Percentiles rank a stretch among this genome's conserved stretches.
phyloP scores from a whole-genome alignment of 768 basidiomycete genomes.

The Glaciozyma martinii region DNA sequence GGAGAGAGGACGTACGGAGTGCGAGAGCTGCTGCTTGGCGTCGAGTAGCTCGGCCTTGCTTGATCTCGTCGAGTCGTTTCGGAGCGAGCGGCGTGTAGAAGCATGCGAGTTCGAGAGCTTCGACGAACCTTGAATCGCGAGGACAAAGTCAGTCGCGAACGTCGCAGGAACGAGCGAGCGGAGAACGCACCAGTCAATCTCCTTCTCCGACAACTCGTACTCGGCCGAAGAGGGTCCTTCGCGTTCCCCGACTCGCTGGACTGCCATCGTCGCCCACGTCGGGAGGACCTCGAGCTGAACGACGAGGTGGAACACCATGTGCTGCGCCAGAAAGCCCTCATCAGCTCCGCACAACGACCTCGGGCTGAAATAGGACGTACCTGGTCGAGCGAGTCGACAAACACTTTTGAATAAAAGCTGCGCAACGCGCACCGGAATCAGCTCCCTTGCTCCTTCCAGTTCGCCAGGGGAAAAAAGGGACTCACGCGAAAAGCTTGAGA shows the following conservation, averaged over 20 bases:
- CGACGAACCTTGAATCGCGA: conserved; percentile 6
- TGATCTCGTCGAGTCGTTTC: conserved; percentile 15
- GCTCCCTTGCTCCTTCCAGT: no score
- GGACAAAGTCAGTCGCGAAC: no score
- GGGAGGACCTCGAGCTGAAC: no score
- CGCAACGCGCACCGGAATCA: no score
- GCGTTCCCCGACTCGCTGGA: conserved; percentile 16
- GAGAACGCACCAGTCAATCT: conserved; percentile 25
- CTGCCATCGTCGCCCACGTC: conserved; percentile 19
- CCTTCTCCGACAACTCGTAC: conserved; percentile 21
- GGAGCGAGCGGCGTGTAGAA: conserved; percentile 27
- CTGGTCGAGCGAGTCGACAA: conserved; percentile 26
- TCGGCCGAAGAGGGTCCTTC: conserved; percentile 14
- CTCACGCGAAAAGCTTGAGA: conserved; percentile 25
- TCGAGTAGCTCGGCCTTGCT: not conserved
- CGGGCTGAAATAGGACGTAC: no score
- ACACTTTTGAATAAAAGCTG: conserved; percentile 24
- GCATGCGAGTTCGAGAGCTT: conserved; percentile 26
- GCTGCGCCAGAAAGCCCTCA: conserved; percentile 4
- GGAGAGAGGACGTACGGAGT: no score
- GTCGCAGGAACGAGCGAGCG: not conserved
- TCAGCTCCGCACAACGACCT: no score
- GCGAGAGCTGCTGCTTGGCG: no score
- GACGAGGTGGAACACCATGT: conserved; percentile 1
- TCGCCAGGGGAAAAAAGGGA: no score